These are phyloP conservation scores for Lasiosphaeria miniovina DNA, from an alignment of 495 filamentous ascomycete genomes.

Conservation along the genomic window DNA sequence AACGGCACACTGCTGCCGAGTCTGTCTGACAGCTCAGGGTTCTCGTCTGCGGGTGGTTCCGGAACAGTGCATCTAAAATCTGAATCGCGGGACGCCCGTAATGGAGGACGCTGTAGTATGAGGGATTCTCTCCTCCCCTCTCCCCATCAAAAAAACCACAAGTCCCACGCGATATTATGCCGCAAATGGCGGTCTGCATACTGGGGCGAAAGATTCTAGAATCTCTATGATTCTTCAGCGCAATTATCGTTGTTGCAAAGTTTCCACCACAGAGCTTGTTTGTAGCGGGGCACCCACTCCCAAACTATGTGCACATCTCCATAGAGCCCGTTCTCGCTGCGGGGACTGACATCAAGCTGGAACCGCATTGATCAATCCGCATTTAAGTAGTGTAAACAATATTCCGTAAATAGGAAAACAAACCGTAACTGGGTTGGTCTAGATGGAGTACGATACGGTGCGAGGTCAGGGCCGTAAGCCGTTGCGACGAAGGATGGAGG, in stretches of 20 bases:
- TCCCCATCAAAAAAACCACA: no score
- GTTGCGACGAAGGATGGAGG: no score
- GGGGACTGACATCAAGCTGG: not conserved
- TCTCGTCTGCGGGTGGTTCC: slow-evolving; percentile 3
- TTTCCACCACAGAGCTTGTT: not conserved
- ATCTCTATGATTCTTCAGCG: not conserved
- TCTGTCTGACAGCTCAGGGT: slow-evolving; percentile 1
- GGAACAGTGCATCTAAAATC: slow-evolving; percentile 4
- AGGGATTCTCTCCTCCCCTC: no score
- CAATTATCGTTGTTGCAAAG: not conserved
- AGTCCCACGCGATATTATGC: slow-evolving; percentile 17
- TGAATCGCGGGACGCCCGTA: slow-evolving; percentile 3
- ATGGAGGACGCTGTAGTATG: not conserved
- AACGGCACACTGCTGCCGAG: not conserved
- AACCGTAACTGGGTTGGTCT: no score
- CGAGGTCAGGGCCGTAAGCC: no score
- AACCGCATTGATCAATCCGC: not conserved
- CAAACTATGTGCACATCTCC: not conserved
- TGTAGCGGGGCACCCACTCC: not conserved
- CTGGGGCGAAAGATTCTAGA: not conserved
- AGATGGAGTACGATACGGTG: no score
- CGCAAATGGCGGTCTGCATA: slow-evolving; percentile 27
- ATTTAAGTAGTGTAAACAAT: no score
- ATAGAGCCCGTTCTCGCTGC: not conserved
- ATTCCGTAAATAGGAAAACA: no score